phyloP scores from a whole-genome alignment of 1,284 basidiomycete species.

The Tilletia indica region DNA sequence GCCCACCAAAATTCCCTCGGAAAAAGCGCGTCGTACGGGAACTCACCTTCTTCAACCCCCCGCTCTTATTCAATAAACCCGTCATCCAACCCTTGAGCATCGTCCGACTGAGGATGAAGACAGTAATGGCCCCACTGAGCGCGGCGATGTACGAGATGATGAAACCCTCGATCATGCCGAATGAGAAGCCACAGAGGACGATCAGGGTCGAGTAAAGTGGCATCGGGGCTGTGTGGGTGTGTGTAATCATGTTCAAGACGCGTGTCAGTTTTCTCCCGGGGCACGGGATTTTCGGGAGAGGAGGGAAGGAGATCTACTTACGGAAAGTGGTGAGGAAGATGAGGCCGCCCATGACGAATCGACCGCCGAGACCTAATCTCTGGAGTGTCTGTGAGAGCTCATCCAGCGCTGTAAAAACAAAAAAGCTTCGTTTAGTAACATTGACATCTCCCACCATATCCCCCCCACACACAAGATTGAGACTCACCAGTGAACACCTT shows the following conservation, averaged over 20 bases:
- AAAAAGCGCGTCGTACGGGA: neutral
- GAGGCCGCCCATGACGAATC: conserved; percentile 43
- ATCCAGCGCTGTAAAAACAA: conserved; percentile 39
- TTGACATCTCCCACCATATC: neutral
- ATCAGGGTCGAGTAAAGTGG: conserved; percentile 85
- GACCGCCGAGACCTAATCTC: conserved; percentile 38
- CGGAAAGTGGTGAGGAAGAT: conserved; percentile 44
- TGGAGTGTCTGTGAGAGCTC: conserved; percentile 42
- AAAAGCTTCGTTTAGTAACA: neutral
- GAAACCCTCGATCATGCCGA: conserved; percentile 74
- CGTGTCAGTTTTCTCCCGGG: too few relatives aligned
- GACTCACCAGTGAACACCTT: conserved; percentile 42
- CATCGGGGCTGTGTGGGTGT: conserved; percentile 65
- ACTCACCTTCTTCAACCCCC: conserved; percentile 49
- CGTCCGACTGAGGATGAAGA: conserved; percentile 72
- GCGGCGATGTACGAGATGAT: conserved; percentile 81
- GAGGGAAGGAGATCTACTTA: conserved; percentile 50
- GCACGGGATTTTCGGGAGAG: too few relatives aligned
- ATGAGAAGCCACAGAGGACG: conserved; percentile 80
- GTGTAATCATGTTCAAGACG: too few relatives aligned
- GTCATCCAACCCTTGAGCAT: conserved; percentile 70
- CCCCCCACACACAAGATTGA: neutral
- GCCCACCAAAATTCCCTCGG: neutral
- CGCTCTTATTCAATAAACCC: conserved; percentile 66
- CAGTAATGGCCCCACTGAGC: conserved; percentile 72